Evolutionary conservation across 164 flowering plant genomes (phyloP), one percentile per base, ranked within the genome.

Genomic region (Taxillus chinensis): DNA sequence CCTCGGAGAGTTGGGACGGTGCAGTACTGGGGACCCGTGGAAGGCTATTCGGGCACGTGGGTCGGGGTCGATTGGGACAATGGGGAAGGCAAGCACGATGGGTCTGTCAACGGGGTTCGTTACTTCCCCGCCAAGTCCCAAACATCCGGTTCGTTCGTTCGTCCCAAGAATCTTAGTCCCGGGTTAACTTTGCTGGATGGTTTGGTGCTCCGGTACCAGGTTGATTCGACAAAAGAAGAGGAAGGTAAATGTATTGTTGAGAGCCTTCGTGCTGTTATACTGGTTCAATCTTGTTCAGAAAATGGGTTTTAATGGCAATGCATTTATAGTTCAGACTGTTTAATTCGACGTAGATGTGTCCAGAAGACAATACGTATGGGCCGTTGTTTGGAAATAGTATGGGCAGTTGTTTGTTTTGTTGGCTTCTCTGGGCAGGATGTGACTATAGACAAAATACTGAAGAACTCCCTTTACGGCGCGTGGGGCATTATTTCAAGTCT

Each of bases 31-130:
- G 97, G 97, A n/a, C 67, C 81, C 15, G 86, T 93, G 3, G 73
- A 82, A 51, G 95, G 95, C 17, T 74, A 82, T 59, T 71, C 87
- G 0, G 92, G 95, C 12, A 69, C 64, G 27, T 90, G 97, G 97
- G 78, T 93, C 39, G 98, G 98, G 2, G 86, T 93, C 6, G 98
- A 92, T 61, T 92, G 98, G 98, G 98, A 92, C 76, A 70, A 74
- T 67, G 87, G 78, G 7, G 82, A 82, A 3, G 98, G 84, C 39
- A 93, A 90, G 71, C 97, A 90, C 71, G 89, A 90, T n/a, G 98
- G 98, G 6, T 79, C 86, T 41, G 38, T 85, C 55, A 85, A 90
- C 54, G 90, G 85, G 0, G 78, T 85, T 58, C 73, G 78, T 2
- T 90, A 88, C 67, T 93, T 93, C 70, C 69, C 68, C 8, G 90